Base-by-base conservation (phyloP, 169 alveolate genomes). In the Besnoitia besnoiti region DNA sequence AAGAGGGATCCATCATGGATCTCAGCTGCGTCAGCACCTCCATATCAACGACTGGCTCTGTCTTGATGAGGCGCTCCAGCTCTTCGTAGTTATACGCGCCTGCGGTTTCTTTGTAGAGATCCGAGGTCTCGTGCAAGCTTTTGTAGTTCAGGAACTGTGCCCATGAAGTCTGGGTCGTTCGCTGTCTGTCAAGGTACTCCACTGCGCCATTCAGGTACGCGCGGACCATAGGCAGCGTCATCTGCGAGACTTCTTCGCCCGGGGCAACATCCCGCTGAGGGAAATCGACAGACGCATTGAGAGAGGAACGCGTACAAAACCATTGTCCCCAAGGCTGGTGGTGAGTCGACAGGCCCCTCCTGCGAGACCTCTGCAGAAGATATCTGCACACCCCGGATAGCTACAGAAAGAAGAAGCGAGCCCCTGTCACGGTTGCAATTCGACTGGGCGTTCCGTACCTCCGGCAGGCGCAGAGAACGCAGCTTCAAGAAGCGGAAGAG, bases 401-500 rank as follows among this genome's bases (percentile, higher is more conserved):
- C n/a, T n/a, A n/a, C n/a, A n/a, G n/a, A n/a, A n/a, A n/a, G n/a
- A n/a, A n/a, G n/a, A n/a, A n/a, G n/a, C n/a, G n/a, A n/a, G n/a
- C n/a, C n/a, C n/a, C n/a, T n/a, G n/a, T n/a, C n/a, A n/a, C n/a
- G n/a, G n/a, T n/a, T n/a, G n/a, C n/a, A n/a, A n/a, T n/a, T n/a
- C n/a, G n/a, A n/a, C n/a, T n/a, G n/a, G n/a, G n/a, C n/a, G n/a
- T n/a, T n/a, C n/a, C 77, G 33, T 7, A 75, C 93, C 62, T 27
- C 67, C 24, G 62, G 49, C 42, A 50, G 49, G 2, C 59, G 55
- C 30, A 91, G 85, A 51, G 79, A 51, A 51, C 91, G 85, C 14
- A 91, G 51, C 55, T 91, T 91, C 44, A 82, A n/a, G 94, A 82
- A 91, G 39, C 94, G 90, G 44, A 51, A 80, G 27, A 80, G 46